Base-by-base conservation (phyloP, 2,329 filamentous ascomycete species). In the Dactylellina haptotyla region DNA sequence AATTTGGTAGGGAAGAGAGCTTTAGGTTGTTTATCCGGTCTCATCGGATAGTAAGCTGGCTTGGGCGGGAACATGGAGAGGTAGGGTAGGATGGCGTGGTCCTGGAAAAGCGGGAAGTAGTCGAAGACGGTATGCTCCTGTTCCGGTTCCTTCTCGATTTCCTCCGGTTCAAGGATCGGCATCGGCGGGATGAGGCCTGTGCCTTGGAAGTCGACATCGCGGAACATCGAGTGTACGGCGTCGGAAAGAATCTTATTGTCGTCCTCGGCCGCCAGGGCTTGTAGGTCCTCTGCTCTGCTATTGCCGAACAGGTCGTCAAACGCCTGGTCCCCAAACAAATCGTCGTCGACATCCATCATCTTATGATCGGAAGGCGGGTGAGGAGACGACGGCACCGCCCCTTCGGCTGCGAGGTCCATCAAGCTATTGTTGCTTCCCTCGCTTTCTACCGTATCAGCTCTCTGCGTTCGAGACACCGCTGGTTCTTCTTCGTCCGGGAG, bases 1-100 rank as follows among this genome's bases (percentile, higher is more conserved):
- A 97, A 85, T 81, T 99, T 99, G 18, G 90, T 93, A 0, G 93
- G 92, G 3, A 93, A 86, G 2, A 98, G 85, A 14, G 91, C 85
- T 81, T 93, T 95, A 0, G 93, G 91, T 41, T 88, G 89, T 81
- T 93, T 96, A 0, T 85, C 76, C 0, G 93, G 92, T 39, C 88
- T 87, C 81, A 74, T 97, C 95, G 65, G 90, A 89, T 75, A 90
- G 85, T 81, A 91, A 94, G 62, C 88, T 85, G 0, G 92, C 90
- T 77, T 88, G 88, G 90, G 88, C 1, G 92, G 92, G 34, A 99
- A 87, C 4, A 98, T 84, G 72, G 93, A 88, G 77, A 91, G 90
- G 83, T 93, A 97, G 43, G 88, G 87, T 26, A 95, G 87, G 16
- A 90, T 87, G 37, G 88, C 86, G 37, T 92, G 88, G 56, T 88